These are phyloP conservation scores for Coniferiporia weirii DNA, from an alignment of 1,284 basidiomycete species.

Conservation along the genomic window DNA sequence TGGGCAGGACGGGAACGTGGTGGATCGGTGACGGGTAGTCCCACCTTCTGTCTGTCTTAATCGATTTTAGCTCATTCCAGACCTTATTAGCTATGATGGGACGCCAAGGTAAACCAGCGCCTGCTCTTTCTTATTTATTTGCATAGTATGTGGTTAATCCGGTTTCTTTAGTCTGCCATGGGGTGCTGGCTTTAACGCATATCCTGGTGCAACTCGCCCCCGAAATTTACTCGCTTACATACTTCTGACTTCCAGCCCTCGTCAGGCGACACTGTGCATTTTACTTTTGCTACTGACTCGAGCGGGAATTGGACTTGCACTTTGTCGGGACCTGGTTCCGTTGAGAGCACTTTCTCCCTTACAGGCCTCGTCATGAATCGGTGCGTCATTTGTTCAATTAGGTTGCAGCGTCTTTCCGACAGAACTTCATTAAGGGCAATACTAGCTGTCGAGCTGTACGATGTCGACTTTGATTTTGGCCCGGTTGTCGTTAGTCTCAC, in stretches of 20 bases:
- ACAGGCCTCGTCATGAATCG: conserved; percentile 20
- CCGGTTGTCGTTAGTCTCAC: conserved; percentile 9
- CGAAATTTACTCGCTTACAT: not conserved
- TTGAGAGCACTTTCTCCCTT: conserved; percentile 19
- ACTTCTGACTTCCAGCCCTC: not conserved
- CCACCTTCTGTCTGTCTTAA: not conserved
- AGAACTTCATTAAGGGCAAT: conserved; percentile 14
- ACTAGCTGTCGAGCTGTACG: conserved; percentile 17
- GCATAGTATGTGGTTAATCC: not conserved
- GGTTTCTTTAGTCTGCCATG: conserved; percentile 15
- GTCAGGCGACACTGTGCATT: conserved; percentile 20
- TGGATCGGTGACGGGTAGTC: conserved; percentile 20
- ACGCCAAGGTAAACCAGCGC: conserved; percentile 7
- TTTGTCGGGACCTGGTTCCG: conserved; percentile 16
- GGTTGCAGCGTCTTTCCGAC: not conserved
- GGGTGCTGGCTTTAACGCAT: conserved; percentile 21
- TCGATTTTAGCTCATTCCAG: not conserved
- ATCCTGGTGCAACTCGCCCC: conserved; percentile 10
- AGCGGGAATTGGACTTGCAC: conserved; percentile 21
- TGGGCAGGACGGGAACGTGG: conserved; percentile 11
- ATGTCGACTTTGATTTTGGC: conserved; percentile 11
- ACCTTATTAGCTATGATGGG: conserved; percentile 17
- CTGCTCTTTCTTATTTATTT: not conserved
- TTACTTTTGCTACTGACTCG: conserved; percentile 17
- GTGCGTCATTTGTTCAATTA: not conserved